Evolutionary conservation across 2,329 filamentous ascomycete genomes (phyloP), one percentile per base, ranked within the genome.

Genomic region (Ambrosiella xylebori): DNA sequence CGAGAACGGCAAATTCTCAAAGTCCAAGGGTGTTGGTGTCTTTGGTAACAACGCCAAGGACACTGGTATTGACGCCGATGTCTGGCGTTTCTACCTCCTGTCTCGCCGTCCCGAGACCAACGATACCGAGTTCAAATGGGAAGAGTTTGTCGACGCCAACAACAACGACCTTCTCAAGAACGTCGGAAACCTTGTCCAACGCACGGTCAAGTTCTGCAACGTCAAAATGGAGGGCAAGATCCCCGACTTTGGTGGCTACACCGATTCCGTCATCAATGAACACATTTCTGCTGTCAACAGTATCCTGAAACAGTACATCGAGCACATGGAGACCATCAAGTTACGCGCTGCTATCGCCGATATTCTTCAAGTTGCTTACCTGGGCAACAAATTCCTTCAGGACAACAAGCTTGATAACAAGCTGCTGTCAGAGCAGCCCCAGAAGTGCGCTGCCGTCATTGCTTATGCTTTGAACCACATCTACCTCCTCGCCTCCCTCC

Each of bases 71-170:
- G 79, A 85, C 13, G 76, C 88, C 0, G 87, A 91, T 62, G 87
- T 96, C n/a, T 96, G 89, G 88, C 78, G 90, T 63, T 95, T 91
- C 71, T 95, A 93, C 72, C 79, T 96, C 19, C 76, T 95, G 41
- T 85, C 88, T 50, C 84, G 86, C 68, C 81, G 90, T 59, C 90
- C 90, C 0, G 90, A 96, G 70, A 85, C 83, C 9, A 80, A 85
- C 56, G 90, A 96, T 67, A 85, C 88, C 0, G 86, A 95, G 66
- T 95, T 95, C 68, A 85, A 91, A 68, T 95, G 89, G 89, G 80
- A 76, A 59, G 78, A 84, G 51, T 94, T 95, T 71, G 85, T 93
- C 62, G 78, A 82, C 40, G 77, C 80, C 64, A 95, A 95, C 76
- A 95, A 96, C 74, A 89, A 85, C 66, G 87, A 93, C 67, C 78